Evolutionary conservation across 1,284 basidiomycete genomes (phyloP), one percentile per base, ranked within the genome.

Genomic region (Volvariella volvacea): DNA sequence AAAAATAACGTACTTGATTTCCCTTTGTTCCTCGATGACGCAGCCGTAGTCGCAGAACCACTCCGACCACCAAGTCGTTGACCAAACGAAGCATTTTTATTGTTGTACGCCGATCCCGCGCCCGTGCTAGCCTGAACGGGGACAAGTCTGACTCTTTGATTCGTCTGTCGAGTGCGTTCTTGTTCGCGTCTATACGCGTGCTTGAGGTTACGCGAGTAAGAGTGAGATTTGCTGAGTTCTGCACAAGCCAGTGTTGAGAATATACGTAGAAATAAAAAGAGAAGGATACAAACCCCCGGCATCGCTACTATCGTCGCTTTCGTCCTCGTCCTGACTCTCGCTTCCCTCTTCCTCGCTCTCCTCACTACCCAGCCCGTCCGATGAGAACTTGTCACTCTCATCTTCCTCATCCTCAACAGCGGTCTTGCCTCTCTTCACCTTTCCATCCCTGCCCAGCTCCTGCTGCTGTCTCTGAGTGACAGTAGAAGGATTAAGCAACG

Each of bases 321-420:
- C 58, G 22, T 53, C 49, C 16, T 46, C 55, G 22, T 58, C 60
- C 55, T 76, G 73, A 7, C 73, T 74, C 43, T 78, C 74, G 52
- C 78, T 76, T 49, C 78, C 77, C 45, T 72, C 76, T 15, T 71
- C 32, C 8, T 46, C 71, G 48, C 67, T 71, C n/a, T n/a, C n/a
- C n/a, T n/a, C n/a, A 20, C 62, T 64, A n/a, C 63, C 74, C 49
- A 83, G 61, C 14, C 76, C 81, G 53, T 86, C 82, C 3, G 83
- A 86, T 3, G 90, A 90, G n/a, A 67, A 56, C 55, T 76, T 79
- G 47, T 92, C 89, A 56, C 87, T 91, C 61, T 93, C 87, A 19
- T 92, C 90, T 46, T 91, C 88, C 56, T 95, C 92, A 33, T 89
- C 81, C 59, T 93, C 89, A 19, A 92, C 92, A 3, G 88, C 90